Conservation (phyloP, 1,284 basidiomycete species). For the Sporisorium graminicola region DNA sequence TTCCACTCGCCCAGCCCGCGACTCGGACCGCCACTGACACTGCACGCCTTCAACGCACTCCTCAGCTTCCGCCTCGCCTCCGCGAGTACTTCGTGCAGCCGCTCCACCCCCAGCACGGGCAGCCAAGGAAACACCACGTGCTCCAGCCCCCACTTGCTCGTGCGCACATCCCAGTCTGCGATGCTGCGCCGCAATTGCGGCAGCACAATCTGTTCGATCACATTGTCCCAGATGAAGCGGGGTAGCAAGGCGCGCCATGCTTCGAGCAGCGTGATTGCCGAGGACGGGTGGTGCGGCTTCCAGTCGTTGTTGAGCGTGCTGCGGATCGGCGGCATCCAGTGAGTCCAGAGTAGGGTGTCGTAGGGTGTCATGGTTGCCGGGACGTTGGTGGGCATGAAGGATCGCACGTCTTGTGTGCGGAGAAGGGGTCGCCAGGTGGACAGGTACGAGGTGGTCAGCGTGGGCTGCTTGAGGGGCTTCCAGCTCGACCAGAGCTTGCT, state of each 20-base stretch:
- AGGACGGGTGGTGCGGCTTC: conserved; percentile 79
- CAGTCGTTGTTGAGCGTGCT: conserved; percentile 82
- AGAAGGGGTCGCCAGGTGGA: conserved; percentile 79
- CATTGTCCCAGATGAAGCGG: conserved; percentile 89
- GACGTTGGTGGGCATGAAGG: neutral
- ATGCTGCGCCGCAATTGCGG: conserved; percentile 89
- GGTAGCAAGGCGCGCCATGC: conserved; percentile 89
- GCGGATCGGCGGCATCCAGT: conserved; percentile 94
- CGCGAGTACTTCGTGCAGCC: conserved; percentile 81
- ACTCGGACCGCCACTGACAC: conserved; percentile 26
- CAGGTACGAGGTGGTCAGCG: conserved; percentile 74
- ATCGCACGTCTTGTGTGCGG: conserved; percentile 71
- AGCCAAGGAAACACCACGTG: conserved; percentile 95
- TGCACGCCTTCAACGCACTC: conserved; percentile 82
- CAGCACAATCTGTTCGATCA: conserved; percentile 92
- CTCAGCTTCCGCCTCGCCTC: conserved; percentile 88
- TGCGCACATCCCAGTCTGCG: conserved; percentile 76
- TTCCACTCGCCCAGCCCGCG: conserved; percentile 49
- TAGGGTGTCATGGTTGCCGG: conserved; percentile 85
- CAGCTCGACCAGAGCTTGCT: conserved; percentile 77
- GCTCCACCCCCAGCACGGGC: conserved; percentile 80
- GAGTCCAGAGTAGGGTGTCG: conserved; percentile 91
- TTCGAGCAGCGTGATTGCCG: conserved; percentile 86
- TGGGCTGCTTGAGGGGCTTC: conserved; percentile 75
- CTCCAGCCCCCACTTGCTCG: conserved; percentile 73